Percentiles rank a stretch among this genome's conserved stretches.
These are phyloP conservation scores for Plasmodium vinckei DNA, from an alignment of 169 alveolate species.

Conservation along the genomic window DNA sequence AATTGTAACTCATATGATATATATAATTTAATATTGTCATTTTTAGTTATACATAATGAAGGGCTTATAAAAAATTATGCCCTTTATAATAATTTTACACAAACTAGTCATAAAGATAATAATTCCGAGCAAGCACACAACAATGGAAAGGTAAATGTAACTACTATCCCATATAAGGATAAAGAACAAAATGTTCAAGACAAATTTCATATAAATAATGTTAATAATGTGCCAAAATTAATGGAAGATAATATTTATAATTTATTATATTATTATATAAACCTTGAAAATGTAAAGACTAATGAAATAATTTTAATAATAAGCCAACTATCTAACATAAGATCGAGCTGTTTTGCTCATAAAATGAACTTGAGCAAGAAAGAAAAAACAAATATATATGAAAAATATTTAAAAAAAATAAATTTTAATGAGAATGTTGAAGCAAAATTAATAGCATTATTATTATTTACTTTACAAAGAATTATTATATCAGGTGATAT, in stretches of 20 bases:
- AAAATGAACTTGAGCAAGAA: constrained; percentile 30
- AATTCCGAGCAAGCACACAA: too few species aligned
- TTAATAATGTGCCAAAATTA: not conserved
- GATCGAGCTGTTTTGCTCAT: constrained; percentile 1
- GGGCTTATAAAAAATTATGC: not conserved
- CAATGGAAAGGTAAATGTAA: too few species aligned
- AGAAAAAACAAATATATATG: constrained; percentile 22
- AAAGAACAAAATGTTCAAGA: too few species aligned
- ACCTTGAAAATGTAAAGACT: constrained; percentile 14
- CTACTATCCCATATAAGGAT: too few species aligned
- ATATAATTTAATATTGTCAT: constrained; percentile 30
- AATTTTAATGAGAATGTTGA: constrained; percentile 2
- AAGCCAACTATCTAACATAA: constrained; percentile 7
- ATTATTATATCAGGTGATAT: constrained; percentile 10
- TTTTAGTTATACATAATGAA: constrained; percentile 38
- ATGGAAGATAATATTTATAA: constrained; percentile 40
- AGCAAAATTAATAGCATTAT: constrained; percentile 32
- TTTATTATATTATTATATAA: constrained; percentile 18
- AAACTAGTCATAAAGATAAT: not conserved
- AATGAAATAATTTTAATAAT: constrained; percentile 34
- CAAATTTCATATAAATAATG: too few species aligned
- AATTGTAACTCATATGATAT: constrained; percentile 22
- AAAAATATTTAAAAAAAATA: constrained; percentile 13
- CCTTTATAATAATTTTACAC: not conserved
- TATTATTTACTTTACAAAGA: constrained; percentile 28